Conservation (phyloP, 257 asterid genomes). For the Ilex asprella region DNA sequence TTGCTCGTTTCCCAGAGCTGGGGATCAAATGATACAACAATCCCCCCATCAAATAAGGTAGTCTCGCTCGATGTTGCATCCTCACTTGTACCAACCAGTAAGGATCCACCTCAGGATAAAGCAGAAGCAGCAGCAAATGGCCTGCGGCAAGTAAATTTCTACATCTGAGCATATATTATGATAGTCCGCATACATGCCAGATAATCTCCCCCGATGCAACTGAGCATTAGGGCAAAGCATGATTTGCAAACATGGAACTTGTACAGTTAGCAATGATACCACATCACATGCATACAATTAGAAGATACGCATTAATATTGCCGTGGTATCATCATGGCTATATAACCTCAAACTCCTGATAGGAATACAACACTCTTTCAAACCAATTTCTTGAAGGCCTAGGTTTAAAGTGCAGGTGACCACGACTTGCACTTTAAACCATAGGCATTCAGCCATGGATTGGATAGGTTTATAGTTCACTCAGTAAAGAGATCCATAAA, state of each 20-base stretch:
- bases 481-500: no score
- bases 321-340: no score
- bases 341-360: no score
- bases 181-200: background rate
- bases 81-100: slow-evolving; percentile 86
- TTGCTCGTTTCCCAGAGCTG: no score
- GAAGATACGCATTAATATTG: background rate
- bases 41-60: no score
- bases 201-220: background rate
- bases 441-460: no score
- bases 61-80: background rate
- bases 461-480: no score
- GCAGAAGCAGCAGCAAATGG: slow-evolving; percentile 74
- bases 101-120: slow-evolving; percentile 76
- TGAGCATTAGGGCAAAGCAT: background rate
- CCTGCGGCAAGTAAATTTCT: slow-evolving; percentile 29
- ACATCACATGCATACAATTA: background rate
- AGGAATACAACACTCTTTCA: no score
- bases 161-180: background rate
- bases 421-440: no score
- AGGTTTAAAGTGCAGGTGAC: no score
- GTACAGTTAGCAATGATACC: background rate
- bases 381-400: no score
- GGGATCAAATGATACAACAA: no score
- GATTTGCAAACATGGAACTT: background rate